phyloP scores from a whole-genome alignment of 495 filamentous ascomycete genomes.

The Pyrenula massariospora region DNA sequence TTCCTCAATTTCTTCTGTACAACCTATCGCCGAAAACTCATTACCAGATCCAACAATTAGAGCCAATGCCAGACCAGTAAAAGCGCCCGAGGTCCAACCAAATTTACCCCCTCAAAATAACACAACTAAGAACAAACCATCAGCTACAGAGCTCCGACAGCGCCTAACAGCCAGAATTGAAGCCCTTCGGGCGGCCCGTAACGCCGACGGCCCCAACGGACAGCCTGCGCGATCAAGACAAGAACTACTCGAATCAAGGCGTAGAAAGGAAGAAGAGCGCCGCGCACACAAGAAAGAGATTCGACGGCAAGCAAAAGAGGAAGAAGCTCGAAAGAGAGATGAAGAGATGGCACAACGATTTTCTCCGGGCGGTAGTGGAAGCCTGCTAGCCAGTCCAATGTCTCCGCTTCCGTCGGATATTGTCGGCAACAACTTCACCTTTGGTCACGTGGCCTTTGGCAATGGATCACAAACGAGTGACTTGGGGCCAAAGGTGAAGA shows the following conservation, averaged over 20 bases:
- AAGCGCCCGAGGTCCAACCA: constrained; percentile 7
- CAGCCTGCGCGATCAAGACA: constrained; percentile 69
- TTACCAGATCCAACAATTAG: constrained; percentile 18
- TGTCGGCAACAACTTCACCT: constrained; percentile 59
- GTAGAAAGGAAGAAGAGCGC: constrained; percentile 74
- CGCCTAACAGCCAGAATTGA: constrained; percentile 73
- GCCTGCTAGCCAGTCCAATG: constrained; percentile 43
- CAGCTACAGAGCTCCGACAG: constrained; percentile 57
- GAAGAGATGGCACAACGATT: constrained; percentile 51
- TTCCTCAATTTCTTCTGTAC: constrained; percentile 61
- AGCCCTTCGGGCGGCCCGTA: constrained; percentile 65
- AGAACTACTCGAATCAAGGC: constrained; percentile 79
- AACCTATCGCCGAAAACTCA: constrained; percentile 37
- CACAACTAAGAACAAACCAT: constrained; percentile 20
- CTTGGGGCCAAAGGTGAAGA: constrained; percentile 47
- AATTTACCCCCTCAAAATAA: neutral
- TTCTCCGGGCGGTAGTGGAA: constrained; percentile 38
- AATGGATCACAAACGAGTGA: constrained; percentile 67
- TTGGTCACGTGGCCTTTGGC: constrained; percentile 74
- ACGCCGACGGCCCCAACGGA: constrained; percentile 70
- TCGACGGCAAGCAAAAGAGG: constrained; percentile 59
- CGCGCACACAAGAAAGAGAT: constrained; percentile 79
- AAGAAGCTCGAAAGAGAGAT: constrained; percentile 57
- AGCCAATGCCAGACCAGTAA: constrained; percentile 20
- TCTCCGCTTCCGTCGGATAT: constrained; percentile 26